Base-by-base conservation (phyloP, 108 stramenopile genomes). In the Aureococcus anophagefferens region DNA sequence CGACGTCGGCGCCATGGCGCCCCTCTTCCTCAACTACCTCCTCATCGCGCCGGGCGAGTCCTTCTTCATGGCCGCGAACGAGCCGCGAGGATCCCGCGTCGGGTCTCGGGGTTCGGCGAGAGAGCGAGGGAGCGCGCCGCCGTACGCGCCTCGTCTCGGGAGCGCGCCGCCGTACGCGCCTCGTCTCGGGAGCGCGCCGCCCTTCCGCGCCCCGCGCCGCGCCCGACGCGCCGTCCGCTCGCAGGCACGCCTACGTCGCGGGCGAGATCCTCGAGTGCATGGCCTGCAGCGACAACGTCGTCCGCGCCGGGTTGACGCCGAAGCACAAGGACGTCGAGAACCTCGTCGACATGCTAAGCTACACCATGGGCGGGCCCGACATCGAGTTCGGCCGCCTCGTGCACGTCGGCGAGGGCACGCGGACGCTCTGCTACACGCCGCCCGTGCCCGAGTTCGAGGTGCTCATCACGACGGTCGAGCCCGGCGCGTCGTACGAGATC, bases 221-320 rank as follows among this genome's bases (percentile, higher is more conserved):
- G n/a, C n/a, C n/a, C n/a, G n/a, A n/a, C n/a, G n/a, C n/a, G n/a
- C n/a, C n/a, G n/a, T n/a, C n/a, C n/a, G n/a, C n/a, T n/a, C n/a
- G n/a, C n/a, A n/a, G n/a, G n/a, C 96, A 97, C 82, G 96, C 96
- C 35, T 97, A 97, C 82, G 84, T 97, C 32, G 79, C 87, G 0
- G 96, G 96, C 31, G 96, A 97, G 74, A 94, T 94, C 63, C 86
- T 94, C 45, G 95, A 99, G 74, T 96, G 95, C 72, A 99, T 99
- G 98, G 98, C 98, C 5, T 89, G 94, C 64, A 87, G 85, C 63
- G 98, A 99, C 82, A 99, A 99, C 79, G 97, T 98, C 29, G 96
- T 99, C 14, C 89, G 98, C 46, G 97, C 95, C 30, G 98, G 96
- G 11, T 77, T 99, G 29, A 99, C 98, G 35, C 96, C 96, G 68